Conservation (phyloP, 139 green algal genomes). For the Diplosphaera chodatii region DNA sequence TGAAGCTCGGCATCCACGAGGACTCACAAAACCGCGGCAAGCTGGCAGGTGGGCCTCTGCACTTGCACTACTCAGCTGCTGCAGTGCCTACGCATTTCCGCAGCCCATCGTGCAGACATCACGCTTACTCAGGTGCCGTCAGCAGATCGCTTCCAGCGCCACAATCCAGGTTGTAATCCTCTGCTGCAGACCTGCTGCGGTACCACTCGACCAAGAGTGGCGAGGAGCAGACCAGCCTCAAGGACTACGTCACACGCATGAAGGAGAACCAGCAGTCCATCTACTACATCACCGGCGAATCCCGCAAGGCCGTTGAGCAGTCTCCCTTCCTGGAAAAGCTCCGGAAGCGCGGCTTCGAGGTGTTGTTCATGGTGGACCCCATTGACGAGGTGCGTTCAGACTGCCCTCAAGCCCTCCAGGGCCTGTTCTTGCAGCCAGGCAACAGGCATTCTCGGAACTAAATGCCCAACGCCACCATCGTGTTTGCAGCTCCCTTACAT, state of each 20-base stretch:
- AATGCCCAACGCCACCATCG: too few relatives aligned
- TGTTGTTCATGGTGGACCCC: constrained; percentile 99
- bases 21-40: constrained; percentile 95
- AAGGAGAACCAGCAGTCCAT: constrained; percentile 97
- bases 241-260: constrained; percentile 99
- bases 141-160: too few relatives aligned
- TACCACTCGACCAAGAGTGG: constrained; percentile 88
- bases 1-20: constrained; percentile 97
- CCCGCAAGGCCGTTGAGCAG: constrained; percentile 85
- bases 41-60: constrained; percentile 55
- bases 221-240: constrained; percentile 96
- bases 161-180: too few relatives aligned
- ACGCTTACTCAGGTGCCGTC: too few relatives aligned
- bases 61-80: too few relatives aligned
- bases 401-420: too few relatives aligned
- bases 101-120: too few relatives aligned
- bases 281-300: constrained; percentile 99
- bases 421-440: too few relatives aligned
- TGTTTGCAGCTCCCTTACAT: too few relatives aligned
- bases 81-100: too few relatives aligned
- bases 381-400: constrained; percentile 91
- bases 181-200: constrained; percentile 77
- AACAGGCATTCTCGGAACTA: too few relatives aligned
- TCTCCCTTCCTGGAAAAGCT: constrained; percentile 62
- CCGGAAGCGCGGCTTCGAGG: constrained; percentile 40